phyloP scores from a whole-genome alignment of 2,329 filamentous ascomycete genomes.

The Pseudocercospora ulei region DNA sequence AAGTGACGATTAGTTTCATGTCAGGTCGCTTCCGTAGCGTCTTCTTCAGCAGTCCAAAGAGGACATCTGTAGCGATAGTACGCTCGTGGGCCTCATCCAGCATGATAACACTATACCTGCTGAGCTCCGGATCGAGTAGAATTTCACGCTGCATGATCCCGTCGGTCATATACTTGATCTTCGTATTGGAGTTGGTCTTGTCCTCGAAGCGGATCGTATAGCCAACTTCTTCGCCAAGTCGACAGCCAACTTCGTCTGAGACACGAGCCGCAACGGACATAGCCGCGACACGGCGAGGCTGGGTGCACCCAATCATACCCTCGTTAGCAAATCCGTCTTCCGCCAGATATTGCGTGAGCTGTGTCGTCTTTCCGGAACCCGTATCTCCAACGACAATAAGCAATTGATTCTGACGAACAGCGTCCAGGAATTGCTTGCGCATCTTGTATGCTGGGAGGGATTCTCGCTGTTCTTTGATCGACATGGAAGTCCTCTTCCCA shows the following conservation, averaged over 20 bases:
- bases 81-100: slow-evolving; percentile 96
- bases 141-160: slow-evolving; percentile 96
- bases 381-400: slow-evolving; percentile 96
- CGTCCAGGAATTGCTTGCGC: slow-evolving; percentile 75
- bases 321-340: slow-evolving; percentile 81
- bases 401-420: slow-evolving; percentile 77
- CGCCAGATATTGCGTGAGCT: slow-evolving; percentile 87
- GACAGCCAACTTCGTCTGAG: slow-evolving; percentile 85
- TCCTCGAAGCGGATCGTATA: slow-evolving; percentile 98
- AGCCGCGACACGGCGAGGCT: slow-evolving; percentile 90
- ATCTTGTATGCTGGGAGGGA: slow-evolving; percentile 83
- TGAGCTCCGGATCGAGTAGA: slow-evolving; percentile 78
- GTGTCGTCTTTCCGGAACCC: slow-evolving; percentile 96
- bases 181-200: slow-evolving; percentile 73
- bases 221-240: slow-evolving; percentile 82
- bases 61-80: slow-evolving; percentile 88
- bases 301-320: slow-evolving; percentile 90
- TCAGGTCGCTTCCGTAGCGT: slow-evolving; percentile 76
- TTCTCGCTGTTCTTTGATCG: slow-evolving; percentile 90
- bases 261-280: slow-evolving; percentile 98
- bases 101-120: slow-evolving; percentile 91
- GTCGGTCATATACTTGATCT: slow-evolving; percentile 99
- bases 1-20: slow-evolving; percentile 91
- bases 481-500: slow-evolving; percentile 78
- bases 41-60: slow-evolving; percentile 91